Evolutionary conservation across 2,329 filamentous ascomycete genomes (phyloP), one percentile per base, ranked within the genome.

Genomic region (Alternaria metachromatica): DNA sequence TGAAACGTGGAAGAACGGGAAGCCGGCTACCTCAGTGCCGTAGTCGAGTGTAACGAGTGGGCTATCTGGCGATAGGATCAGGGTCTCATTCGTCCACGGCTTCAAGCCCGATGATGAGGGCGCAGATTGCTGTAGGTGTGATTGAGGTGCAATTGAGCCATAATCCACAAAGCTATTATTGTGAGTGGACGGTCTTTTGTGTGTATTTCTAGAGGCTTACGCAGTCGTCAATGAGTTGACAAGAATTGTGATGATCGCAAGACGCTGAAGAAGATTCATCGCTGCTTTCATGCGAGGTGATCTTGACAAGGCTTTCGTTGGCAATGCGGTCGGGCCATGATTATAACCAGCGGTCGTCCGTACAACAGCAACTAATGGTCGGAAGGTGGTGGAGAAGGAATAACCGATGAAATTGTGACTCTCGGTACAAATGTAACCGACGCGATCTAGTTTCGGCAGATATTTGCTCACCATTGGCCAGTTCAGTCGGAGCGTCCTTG

Each of bases 21-120:
- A 70, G 1, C 67, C 68, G 12, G 66, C 64, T 12, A 70, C 64
- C n/a, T 70, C 68, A 5, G 56, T 60, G 6, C 60, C 65, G n/a
- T 69, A 71, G 44, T 71, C 69, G 11, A 71, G 51, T 12, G 51
- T 64, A 7, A 63, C 7, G 11, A 63, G 10, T 3, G 65, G 62
- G 4, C 41, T 13, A 6, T n/a, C 51, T 15, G 64, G 62, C 18
- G 68, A 63, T 15, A 70, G 25, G 6, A 41, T 44, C 6, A 59
- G 37, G n/a, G 37, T 41, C 0, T 5, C 37, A 3, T 41, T 41
- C n/a, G 15, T 18, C 37, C 37, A 41, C n/a, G 37, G 37, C 37
- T 41, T 18, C 37, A 41, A 41, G 37, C 37, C n/a, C 8, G 37
- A 41, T 41, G n/a, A 41, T 18, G 9, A 41, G n/a, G n/a, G 37